phyloP scores from a whole-genome alignment of 306 rosid genomes.

The Citrullus colocynthis region DNA sequence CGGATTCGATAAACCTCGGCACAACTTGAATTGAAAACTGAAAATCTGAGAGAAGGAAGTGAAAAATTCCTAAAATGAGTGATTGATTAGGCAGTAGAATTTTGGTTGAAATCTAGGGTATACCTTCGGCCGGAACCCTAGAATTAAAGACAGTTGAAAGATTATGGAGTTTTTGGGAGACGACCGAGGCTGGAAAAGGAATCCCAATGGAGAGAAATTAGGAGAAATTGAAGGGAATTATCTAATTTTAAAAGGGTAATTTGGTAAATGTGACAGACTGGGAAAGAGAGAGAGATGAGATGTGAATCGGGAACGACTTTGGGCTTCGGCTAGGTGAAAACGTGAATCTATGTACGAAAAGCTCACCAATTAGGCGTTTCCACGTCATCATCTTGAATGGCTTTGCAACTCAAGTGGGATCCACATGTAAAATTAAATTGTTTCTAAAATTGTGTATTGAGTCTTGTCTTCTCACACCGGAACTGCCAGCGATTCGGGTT shows the following conservation, averaged over 20 bases:
- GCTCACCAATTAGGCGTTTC: neutral
- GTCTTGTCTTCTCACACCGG: too few species aligned
- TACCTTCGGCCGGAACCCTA: slow-evolving; percentile 1
- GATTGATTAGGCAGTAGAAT: neutral
- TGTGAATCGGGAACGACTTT: neutral
- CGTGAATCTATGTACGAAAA: neutral
- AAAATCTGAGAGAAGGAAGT: neutral
- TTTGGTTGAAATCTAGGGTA: slow-evolving; percentile 2
- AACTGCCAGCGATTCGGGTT: too few species aligned
- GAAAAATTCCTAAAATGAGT: neutral
- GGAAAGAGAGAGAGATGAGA: neutral
- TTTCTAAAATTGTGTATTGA: too few species aligned
- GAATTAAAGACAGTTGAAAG: neutral
- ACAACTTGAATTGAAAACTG: neutral
- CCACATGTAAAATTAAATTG: neutral
- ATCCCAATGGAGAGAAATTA: neutral
- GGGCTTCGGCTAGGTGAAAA: neutral
- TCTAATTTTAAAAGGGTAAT: slow-evolving; percentile 17
- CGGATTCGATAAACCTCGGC: neutral
- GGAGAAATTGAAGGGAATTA: slow-evolving; percentile 7
- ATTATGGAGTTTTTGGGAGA: neutral
- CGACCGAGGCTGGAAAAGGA: slow-evolving; percentile 7
- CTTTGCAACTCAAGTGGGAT: neutral
- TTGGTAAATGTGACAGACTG: slow-evolving; percentile 8
- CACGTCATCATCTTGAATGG: neutral